These are phyloP conservation scores for Paralagenidium karlingii DNA, from an alignment of 352 stramenopile genomes.

Conservation along the genomic window DNA sequence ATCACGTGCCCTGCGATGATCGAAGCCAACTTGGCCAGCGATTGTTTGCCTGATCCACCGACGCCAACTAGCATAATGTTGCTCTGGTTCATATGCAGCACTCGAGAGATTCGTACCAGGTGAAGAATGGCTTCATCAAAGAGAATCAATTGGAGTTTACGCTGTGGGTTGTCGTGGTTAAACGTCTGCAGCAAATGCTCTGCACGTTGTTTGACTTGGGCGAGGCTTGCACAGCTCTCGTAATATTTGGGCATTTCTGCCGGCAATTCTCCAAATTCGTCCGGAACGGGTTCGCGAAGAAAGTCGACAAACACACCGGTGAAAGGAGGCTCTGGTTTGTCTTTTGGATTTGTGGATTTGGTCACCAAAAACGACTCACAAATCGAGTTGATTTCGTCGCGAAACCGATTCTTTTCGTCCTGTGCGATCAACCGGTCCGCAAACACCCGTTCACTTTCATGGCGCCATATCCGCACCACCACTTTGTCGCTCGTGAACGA, in stretches of 20 bases:
- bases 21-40: constrained; percentile 58
- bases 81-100: constrained; percentile 68
- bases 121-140: constrained; percentile 86
- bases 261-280: constrained; percentile 74
- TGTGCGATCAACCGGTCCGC: constrained; percentile 52
- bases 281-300: constrained; percentile 58
- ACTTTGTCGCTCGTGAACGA: constrained; percentile 27
- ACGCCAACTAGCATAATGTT: constrained; percentile 88
- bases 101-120: constrained; percentile 69
- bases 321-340: constrained; percentile 8
- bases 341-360: constrained; percentile 13
- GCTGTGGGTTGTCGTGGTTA: constrained; percentile 68
- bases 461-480: constrained; percentile 64
- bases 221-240: constrained; percentile 39
- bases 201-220: constrained; percentile 28
- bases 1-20: constrained; percentile 62
- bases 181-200: constrained; percentile 59
- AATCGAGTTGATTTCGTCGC: constrained; percentile 33
- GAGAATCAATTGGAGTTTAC: constrained; percentile 68
- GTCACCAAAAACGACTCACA: constrained; percentile 12
- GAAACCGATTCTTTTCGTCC: constrained; percentile 61
- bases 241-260: constrained; percentile 76
- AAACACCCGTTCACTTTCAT: constrained; percentile 79
- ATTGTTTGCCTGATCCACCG: constrained; percentile 83
- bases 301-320: constrained; percentile 75